Conservation (phyloP, 768 basidiomycete genomes). For the Lepiota venenata region DNA sequence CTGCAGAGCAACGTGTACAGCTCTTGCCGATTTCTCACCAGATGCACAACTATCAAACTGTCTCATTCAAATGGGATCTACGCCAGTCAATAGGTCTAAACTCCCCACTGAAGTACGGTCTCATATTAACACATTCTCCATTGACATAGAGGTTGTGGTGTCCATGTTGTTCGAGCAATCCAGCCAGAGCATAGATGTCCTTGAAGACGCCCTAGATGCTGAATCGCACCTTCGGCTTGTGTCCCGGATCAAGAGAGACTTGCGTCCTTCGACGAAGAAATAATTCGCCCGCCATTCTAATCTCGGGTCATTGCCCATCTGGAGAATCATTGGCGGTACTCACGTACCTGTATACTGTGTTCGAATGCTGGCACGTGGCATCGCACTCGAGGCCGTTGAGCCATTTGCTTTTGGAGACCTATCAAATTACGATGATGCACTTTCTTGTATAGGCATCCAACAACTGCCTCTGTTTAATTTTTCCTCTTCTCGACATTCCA, state of each 20-base stretch:
- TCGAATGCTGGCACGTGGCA: background rate
- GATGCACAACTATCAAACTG: slow-evolving; percentile 28
- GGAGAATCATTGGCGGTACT: background rate
- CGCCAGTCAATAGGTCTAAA: slow-evolving; percentile 14
- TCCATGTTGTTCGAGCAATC: background rate
- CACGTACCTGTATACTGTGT: slow-evolving; percentile 1
- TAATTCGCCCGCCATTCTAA: background rate
- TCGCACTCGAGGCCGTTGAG: slow-evolving; percentile 1
- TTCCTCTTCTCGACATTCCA: background rate
- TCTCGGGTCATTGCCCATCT: slow-evolving; percentile 1
- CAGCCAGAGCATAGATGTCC: background rate
- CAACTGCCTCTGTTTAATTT: background rate
- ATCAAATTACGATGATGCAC: background rate
- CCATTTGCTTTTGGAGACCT: background rate
- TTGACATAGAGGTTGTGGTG: background rate
- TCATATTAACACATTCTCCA: background rate
- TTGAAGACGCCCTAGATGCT: background rate
- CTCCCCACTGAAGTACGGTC: slow-evolving; percentile 12
- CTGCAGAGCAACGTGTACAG: slow-evolving; percentile 21
- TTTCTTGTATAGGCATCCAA: background rate
- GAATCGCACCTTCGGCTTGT: background rate
- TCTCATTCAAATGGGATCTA: slow-evolving; percentile 13
- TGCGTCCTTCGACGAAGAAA: background rate
- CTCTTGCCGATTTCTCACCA: slow-evolving; percentile 19
- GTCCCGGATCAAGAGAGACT: background rate